phyloP scores from a whole-genome alignment of 2,329 filamentous ascomycete genomes.

The Colletotrichum zoysiae region DNA sequence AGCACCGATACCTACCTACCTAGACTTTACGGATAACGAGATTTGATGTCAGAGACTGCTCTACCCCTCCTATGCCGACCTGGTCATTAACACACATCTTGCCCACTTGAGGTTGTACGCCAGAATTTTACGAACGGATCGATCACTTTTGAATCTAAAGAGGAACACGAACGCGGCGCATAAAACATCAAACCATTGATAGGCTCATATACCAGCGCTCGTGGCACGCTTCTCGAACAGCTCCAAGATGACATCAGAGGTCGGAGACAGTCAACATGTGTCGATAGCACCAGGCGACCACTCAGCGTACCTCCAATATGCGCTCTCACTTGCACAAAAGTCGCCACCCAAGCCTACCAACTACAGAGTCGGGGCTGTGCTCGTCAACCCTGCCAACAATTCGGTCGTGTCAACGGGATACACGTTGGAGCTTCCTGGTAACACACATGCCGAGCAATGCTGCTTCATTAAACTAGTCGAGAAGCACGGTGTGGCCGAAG shows the following conservation, averaged over 20 bases:
- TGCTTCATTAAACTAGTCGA: conserved; percentile 81
- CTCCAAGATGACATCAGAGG: conserved; percentile 35
- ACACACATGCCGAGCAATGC: conserved; percentile 97
- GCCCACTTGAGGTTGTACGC: not conserved
- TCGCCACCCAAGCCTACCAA: conserved; percentile 92
- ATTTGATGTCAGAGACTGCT: not conserved
- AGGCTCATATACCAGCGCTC: not conserved
- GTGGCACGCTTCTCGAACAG: not conserved
- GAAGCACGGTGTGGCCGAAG: conserved; percentile 63
- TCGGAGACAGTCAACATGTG: conserved; percentile 21
- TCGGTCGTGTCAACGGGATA: conserved; percentile 83
- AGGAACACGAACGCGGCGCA: not conserved
- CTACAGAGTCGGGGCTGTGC: conserved; percentile 93
- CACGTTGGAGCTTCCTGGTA: conserved; percentile 89
- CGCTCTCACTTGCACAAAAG: conserved; percentile 79
- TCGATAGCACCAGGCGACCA: conserved; percentile 57
- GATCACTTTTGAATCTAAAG: not conserved
- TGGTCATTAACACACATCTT: not conserved
- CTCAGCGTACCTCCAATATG: conserved; percentile 71
- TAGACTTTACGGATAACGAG: not conserved
- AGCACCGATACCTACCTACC: not conserved
- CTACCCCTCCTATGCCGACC: conserved; percentile 2
- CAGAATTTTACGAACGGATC: not conserved
- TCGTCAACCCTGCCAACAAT: conserved; percentile 71
- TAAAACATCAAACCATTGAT: no score